phyloP scores from a whole-genome alignment of 257 asterid species.

The Solanum dulcamara region DNA sequence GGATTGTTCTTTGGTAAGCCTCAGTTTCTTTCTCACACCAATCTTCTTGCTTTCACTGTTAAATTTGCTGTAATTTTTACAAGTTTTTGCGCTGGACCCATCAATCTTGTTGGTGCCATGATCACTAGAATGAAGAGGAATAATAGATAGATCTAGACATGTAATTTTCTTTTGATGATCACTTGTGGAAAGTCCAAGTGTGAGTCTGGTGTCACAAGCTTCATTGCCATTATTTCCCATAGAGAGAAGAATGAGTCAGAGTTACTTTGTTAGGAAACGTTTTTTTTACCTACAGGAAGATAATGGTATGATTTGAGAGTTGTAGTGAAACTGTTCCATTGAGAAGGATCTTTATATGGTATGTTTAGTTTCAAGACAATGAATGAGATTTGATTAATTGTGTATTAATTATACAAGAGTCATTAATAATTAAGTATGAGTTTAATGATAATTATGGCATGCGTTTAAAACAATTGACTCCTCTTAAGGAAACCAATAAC shows the following conservation, averaged over 20 bases:
- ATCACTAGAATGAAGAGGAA: constrained; percentile 21
- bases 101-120: neutral
- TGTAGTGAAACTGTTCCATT: neutral
- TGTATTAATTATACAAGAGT: neutral
- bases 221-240: constrained; percentile 23
- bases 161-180: constrained; percentile 1
- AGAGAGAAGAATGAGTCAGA: neutral
- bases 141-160: constrained; percentile 39
- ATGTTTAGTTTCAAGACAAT: neutral
- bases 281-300: neutral
- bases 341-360: neutral
- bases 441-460: neutral
- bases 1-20: constrained; percentile 40
- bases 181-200: constrained; percentile 23
- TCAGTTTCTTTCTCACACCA: constrained; percentile 36
- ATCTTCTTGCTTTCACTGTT: constrained; percentile 4
- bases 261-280: neutral
- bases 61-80: neutral
- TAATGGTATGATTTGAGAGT: neutral
- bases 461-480: neutral
- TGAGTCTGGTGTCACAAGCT: constrained; percentile 25
- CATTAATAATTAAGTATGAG: neutral
- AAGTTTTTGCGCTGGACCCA: constrained; percentile 10
- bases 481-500: neutral
- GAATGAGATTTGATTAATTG: neutral